Evolutionary conservation across 2,329 filamentous ascomycete genomes (phyloP).

Genomic region (Phaeosphaeriaceae sp.): DNA sequence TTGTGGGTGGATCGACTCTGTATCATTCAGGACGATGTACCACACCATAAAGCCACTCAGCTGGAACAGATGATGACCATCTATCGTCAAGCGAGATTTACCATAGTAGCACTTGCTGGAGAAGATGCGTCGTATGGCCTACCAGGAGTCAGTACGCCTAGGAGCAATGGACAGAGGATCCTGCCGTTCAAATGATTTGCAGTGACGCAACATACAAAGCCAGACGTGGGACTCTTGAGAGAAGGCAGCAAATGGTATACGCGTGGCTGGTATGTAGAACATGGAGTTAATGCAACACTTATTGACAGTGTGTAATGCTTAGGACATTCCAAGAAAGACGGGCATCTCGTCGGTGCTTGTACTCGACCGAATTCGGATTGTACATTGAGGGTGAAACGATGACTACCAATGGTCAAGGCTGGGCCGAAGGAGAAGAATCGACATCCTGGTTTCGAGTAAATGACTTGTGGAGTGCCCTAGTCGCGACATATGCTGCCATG

Average conservation of each 20-base stretch:
- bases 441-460: too few species aligned
- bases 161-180: not conserved
- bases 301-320: too few species aligned
- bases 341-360: not conserved
- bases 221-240: too few species aligned
- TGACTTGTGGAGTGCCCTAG: too few species aligned
- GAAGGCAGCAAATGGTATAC: not conserved
- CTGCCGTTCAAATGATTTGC: not conserved
- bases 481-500: not conserved
- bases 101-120: conserved; percentile 7
- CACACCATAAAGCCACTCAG: not conserved
- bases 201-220: too few species aligned
- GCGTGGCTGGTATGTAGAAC: not conserved
- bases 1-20: conserved; percentile 13
- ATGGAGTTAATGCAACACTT: too few species aligned
- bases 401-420: too few species aligned
- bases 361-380: not conserved
- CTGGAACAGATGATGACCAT: conserved; percentile 15
- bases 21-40: conserved; percentile 6
- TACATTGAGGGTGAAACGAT: too few species aligned
- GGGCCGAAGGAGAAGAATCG: too few species aligned
- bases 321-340: conserved; percentile 13
- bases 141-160: conserved; percentile 7
- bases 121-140: conserved; percentile 5
- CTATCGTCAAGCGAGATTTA: conserved; percentile 7